Evolutionary conservation across 192 early-diverging fungal species (phyloP).

Genomic region (Phycomyces blakesleeanus): DNA sequence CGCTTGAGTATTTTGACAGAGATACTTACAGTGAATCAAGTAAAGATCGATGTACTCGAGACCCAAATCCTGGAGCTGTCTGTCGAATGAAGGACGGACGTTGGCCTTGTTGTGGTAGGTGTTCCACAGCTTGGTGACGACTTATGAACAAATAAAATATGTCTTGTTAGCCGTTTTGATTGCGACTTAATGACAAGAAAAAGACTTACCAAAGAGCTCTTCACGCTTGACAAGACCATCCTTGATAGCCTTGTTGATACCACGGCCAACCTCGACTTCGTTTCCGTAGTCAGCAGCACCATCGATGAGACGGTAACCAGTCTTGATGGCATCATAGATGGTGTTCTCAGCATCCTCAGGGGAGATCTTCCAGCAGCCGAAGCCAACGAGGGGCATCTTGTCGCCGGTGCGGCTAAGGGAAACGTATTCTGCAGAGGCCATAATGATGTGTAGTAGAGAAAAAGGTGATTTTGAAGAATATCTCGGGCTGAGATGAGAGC

Average conservation of each 20-base stretch:
- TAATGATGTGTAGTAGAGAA: constrained; percentile 7
- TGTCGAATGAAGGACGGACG: constrained; percentile 49
- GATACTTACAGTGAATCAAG: constrained; percentile 61
- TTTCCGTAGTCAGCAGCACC: constrained; percentile 60
- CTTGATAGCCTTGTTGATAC: constrained; percentile 45
- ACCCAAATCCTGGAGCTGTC: constrained; percentile 47
- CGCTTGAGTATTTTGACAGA: neutral
- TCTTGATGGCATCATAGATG: constrained; percentile 35
- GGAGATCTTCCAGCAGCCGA: constrained; percentile 50
- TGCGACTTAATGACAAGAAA: neutral
- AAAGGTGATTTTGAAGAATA: neutral
- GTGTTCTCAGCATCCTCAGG: constrained; percentile 35
- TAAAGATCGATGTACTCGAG: constrained; percentile 62
- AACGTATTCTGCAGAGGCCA: constrained; percentile 15
- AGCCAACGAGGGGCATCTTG: constrained; percentile 49
- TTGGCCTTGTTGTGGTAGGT: constrained; percentile 53
- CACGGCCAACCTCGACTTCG: constrained; percentile 57
- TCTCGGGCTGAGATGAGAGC: too few species aligned
- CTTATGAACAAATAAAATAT: too few species aligned
- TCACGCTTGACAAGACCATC: constrained; percentile 50
- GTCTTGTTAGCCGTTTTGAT: neutral
- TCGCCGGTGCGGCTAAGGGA: constrained; percentile 37
- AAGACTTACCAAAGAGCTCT: constrained; percentile 33
- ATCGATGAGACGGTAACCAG: constrained; percentile 40
- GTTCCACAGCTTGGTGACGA: constrained; percentile 55